Percentiles rank a stretch among this genome's conserved stretches.
These are phyloP conservation scores for Solanum piurae DNA, from an alignment of 257 asterid species.

Conservation along the genomic window DNA sequence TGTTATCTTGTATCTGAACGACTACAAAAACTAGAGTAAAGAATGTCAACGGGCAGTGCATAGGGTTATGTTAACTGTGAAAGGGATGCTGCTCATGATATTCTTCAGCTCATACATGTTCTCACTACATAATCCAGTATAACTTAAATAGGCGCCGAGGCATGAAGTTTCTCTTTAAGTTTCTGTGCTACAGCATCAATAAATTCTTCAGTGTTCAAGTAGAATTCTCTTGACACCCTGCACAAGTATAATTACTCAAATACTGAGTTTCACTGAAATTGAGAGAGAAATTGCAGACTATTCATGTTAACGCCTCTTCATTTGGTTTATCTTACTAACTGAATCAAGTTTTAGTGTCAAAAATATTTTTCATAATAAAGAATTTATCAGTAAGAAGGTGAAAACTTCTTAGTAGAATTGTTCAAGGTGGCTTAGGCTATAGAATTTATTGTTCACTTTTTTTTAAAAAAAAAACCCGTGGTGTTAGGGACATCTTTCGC, in stretches of 20 bases:
- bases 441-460: neutral
- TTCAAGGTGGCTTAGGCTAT: neutral
- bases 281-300: neutral
- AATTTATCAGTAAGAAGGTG: neutral
- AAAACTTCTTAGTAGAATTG: neutral
- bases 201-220: conserved; percentile 74
- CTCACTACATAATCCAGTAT: neutral
- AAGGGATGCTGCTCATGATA: neutral
- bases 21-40: neutral
- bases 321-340: neutral
- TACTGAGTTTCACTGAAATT: neutral
- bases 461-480: neutral
- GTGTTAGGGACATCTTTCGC: neutral
- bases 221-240: conserved; percentile 74
- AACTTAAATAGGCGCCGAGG: conserved; percentile 20
- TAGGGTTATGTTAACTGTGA: neutral
- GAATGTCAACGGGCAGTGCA: neutral
- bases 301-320: neutral
- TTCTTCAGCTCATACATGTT: neutral
- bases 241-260: conserved; percentile 7
- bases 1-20: neutral
- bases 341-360: neutral
- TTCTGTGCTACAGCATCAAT: conserved; percentile 64
- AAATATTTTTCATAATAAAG: neutral
- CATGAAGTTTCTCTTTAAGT: conserved; percentile 38